Base-by-base conservation (phyloP, 2,329 filamentous ascomycete genomes). In the Epichloe hybrida region DNA sequence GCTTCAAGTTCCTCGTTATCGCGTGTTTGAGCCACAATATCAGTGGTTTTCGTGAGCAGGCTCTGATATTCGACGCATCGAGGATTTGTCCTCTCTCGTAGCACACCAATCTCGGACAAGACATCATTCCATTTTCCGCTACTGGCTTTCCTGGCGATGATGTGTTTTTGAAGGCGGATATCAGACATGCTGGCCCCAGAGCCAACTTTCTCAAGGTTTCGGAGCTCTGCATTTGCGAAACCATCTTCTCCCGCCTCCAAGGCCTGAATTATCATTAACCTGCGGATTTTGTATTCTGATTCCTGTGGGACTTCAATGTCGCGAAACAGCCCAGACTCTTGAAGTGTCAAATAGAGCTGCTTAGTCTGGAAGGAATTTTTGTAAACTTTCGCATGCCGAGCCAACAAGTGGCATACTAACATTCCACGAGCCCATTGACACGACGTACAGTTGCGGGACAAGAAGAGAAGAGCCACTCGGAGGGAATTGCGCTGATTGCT, bases 21-120 rank as follows among this genome's bases (percentile, higher is more conserved):
- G 37, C 64, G 59, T 2, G 39, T 41, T 45, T 62, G 57, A 13
- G 57, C 57, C 38, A 64, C 64, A 6, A 61, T 53, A 42, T 66
- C 66, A 3, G 72, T 72, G 2, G 70, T 50, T 50, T 55, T 59
- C 1, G 55, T 53, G 12, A 67, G 52, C 5, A 61, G 48, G 9
- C 54, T 54, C 49, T 63, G 63, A 36, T 64, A 63, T 13, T 59
- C 56, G 15, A 42, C 13, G 11, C 56, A 50, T 9, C 53, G 49
- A 12, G 56, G 51, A 36, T 58, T 54, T 39, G 49, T 56, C 7
- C 39, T 36, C 5, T 50, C 13, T 17, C 51, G 54, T 15, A 66
- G 59, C 9, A 48, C 45, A 20, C 59, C 48, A 8, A 67, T 53
- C 6, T 57, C 51, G 5, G 52, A 45, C 21, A 50, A 50, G 2